Evolutionary conservation across 352 stramenopile genomes (phyloP).

Genomic region (Phytophthora chlamydospora): DNA sequence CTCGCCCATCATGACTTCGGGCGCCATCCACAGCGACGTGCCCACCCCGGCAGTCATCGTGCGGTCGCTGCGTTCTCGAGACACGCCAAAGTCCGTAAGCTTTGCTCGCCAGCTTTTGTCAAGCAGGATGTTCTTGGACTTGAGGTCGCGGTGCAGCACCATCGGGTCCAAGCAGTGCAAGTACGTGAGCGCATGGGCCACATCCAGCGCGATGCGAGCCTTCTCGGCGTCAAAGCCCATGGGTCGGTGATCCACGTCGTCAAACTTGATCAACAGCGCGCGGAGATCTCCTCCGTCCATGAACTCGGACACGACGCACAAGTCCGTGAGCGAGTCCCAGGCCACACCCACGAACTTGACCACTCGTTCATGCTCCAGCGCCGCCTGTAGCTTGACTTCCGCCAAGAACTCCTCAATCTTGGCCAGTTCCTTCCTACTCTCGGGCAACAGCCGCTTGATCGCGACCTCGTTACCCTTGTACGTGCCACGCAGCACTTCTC

Average conservation of each 20-base stretch:
- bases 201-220: conserved; percentile 56
- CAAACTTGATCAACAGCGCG: conserved; percentile 38
- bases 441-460: conserved; percentile 55
- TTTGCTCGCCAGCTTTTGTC: conserved; percentile 51
- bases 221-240: conserved; percentile 53
- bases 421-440: conserved; percentile 44
- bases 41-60: conserved; percentile 58
- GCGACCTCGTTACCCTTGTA: conserved; percentile 49
- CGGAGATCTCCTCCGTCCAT: conserved; percentile 54
- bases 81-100: conserved; percentile 65
- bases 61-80: conserved; percentile 41
- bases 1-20: conserved; percentile 47
- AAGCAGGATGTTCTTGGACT: conserved; percentile 58
- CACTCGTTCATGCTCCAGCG: conserved; percentile 41
- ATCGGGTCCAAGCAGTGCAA: conserved; percentile 59
- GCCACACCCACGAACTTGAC: conserved; percentile 49
- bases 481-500: conserved; percentile 46
- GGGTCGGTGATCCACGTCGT: conserved; percentile 25
- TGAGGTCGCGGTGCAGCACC: conserved; percentile 52
- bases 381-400: conserved; percentile 52
- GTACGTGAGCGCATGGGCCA: conserved; percentile 65
- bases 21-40: conserved; percentile 59
- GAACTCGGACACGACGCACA: conserved; percentile 51
- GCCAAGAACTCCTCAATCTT: conserved; percentile 58
- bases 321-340: conserved; percentile 46